Evolutionary conservation across 495 filamentous ascomycete genomes (phyloP).

Genomic region (Elaphomyces granulatus): DNA sequence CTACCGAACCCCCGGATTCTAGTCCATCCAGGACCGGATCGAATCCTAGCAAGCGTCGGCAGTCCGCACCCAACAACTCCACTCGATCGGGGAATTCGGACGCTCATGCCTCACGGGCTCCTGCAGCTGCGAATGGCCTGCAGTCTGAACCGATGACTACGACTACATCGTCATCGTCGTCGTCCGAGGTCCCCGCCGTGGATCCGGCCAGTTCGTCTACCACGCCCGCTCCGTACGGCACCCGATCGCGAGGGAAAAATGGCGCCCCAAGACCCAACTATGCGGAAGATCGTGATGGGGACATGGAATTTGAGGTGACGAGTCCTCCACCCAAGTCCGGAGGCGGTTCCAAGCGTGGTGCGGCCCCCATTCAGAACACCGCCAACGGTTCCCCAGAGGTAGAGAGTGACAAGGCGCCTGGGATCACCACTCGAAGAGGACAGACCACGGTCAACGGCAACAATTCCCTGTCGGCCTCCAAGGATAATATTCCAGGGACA

Average conservation of each 20-base stretch:
- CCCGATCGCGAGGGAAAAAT: slow-evolving; percentile 81
- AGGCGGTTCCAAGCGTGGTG: slow-evolving; percentile 9
- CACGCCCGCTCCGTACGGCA: slow-evolving; percentile 70
- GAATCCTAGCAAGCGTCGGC: slow-evolving; percentile 11
- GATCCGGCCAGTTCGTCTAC: slow-evolving; percentile 29
- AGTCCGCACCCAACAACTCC: slow-evolving; percentile 15
- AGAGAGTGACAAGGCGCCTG: slow-evolving; percentile 30
- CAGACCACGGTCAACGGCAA: slow-evolving; percentile 25
- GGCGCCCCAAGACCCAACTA: slow-evolving; percentile 78
- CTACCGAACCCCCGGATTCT: slow-evolving; percentile 6
- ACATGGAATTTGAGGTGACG: slow-evolving; percentile 58
- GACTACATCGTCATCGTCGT: slow-evolving; percentile 33
- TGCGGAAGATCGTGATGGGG: slow-evolving; percentile 88
- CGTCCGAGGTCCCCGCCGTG: slow-evolving; percentile 23
- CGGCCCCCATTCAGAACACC: slow-evolving; percentile 11
- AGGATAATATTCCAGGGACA: slow-evolving; percentile 48
- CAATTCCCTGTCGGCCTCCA: slow-evolving; percentile 20
- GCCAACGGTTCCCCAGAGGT: slow-evolving; percentile 23
- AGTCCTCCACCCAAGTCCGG: slow-evolving; percentile 15
- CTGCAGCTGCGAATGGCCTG: slow-evolving; percentile 20
- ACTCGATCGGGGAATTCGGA: slow-evolving; percentile 14
- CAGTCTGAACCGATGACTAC: slow-evolving; percentile 37
- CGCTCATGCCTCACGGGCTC: slow-evolving; percentile 12
- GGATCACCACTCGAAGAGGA: slow-evolving; percentile 29
- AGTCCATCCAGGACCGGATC: slow-evolving; percentile 8